Evolutionary conservation across 345 rosid genomes (phyloP), one percentile per base, ranked within the genome.

Genomic region (Eucalyptus camaldulensis): DNA sequence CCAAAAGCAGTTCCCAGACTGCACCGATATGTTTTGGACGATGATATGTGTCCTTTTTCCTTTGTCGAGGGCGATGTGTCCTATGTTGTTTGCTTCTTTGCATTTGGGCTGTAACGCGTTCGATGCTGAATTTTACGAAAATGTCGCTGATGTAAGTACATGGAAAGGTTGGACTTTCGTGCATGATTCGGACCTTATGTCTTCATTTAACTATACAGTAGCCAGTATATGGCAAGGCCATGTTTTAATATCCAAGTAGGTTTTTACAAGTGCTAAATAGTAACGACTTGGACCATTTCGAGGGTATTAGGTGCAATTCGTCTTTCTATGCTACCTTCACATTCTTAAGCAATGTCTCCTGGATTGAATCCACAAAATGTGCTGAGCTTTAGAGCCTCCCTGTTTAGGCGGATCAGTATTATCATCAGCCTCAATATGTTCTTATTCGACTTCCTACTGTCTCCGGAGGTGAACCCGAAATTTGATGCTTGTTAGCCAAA

Each of bases 401-500:
- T 21, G 0, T 72, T 72, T 72, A 19, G 45, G 81, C 8, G 3
- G 45, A 72, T 72, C 89, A 14, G 54, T 29, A 49, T 85, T 85
- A 65, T 89, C 90, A 44, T 80, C 53, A 76, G 45, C 88, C 11
- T 86, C 87, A 43, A 88, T 60, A 56, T 43, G 24, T 54, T 54
- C 31, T 44, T 86, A 27, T 3, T 40, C 5, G 13, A 33, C 21
- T 3, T 31, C 8, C 25, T 92, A 86, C 60, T 10, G 14, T 33
- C 81, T 19, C 14, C 9, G 3, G 81, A 17, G 44, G 81, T 10
- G 45, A 72, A 33, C 8, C 5, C 5, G 4, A 37, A 72, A 72
- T 72, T 72, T 33, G 90, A 93, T 86, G 51, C 87, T 40, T 93
- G 92, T 89, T 33, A 85, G 40, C 93, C 91, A 33, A 88, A 51